Evolutionary conservation across 192 early-diverging fungal species (phyloP).

Genomic region (Lunasporangiospora selenospora): DNA sequence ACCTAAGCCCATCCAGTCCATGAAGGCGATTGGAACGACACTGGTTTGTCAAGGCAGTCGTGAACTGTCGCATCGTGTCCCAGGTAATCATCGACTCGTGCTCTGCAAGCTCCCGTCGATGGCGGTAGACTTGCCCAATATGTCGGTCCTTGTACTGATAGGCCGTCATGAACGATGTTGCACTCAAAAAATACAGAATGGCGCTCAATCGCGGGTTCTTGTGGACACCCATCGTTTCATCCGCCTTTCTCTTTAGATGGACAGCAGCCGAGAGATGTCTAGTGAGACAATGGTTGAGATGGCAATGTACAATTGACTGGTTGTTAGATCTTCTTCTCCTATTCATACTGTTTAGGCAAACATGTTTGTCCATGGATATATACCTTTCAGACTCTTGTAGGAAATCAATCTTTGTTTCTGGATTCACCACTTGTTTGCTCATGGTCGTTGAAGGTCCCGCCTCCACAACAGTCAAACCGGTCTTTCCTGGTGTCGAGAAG

Average conservation of each 20-base stretch:
- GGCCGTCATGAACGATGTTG: conserved; percentile 12
- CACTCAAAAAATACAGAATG: conserved; percentile 18
- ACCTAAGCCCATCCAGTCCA: conserved; percentile 13
- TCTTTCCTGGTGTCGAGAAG: not conserved
- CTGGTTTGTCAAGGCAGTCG: conserved; percentile 9
- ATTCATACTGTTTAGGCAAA: no score
- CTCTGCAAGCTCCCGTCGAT: not conserved
- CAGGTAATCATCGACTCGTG: conserved; percentile 21
- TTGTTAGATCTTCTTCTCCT: no score
- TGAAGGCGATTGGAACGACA: conserved; percentile 12
- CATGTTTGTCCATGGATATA: no score
- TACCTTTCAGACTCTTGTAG: no score
- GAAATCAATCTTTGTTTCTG: no score
- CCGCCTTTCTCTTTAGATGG: conserved; percentile 17
- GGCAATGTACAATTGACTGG: no score
- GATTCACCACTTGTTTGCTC: no score
- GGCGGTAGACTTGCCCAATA: conserved; percentile 2
- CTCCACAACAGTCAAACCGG: no score
- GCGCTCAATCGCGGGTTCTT: conserved; percentile 11
- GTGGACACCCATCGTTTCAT: conserved; percentile 12
- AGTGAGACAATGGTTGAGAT: no score
- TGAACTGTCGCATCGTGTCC: conserved; percentile 20
- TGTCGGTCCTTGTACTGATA: conserved; percentile 18
- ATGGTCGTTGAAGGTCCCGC: no score
- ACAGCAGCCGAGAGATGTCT: conserved; percentile 10